These are phyloP conservation scores for Phyllosticta citriasiana DNA, from an alignment of 2,329 filamentous ascomycete genomes.

Conservation along the genomic window DNA sequence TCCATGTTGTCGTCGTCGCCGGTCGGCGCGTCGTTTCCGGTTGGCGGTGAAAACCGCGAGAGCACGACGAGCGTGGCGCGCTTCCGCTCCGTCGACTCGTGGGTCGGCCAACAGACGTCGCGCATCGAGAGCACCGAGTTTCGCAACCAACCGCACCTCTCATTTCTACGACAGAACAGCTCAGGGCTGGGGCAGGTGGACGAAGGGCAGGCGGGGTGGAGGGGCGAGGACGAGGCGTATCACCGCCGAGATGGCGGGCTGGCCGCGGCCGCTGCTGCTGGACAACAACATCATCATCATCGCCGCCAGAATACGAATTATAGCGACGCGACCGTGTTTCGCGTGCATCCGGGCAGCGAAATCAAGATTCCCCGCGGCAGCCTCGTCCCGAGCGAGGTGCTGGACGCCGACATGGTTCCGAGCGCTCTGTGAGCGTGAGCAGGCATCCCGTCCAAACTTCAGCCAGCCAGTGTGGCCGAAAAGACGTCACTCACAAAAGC, in stretches of 20 bases:
- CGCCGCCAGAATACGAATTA: slow-evolving; percentile 1
- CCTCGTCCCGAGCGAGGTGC: slow-evolving; percentile 28
- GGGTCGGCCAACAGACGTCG: slow-evolving; percentile 31
- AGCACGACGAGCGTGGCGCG: slow-evolving; percentile 23
- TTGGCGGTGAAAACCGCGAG: background rate
- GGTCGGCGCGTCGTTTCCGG: background rate
- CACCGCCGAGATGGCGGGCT: background rate
- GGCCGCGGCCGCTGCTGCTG: background rate
- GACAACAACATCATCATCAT: background rate
- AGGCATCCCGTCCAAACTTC: no score
- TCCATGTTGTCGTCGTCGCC: background rate
- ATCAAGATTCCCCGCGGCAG: slow-evolving; percentile 29
- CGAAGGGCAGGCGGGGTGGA: background rate
- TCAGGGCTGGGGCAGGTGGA: background rate
- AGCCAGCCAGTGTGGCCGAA: no score
- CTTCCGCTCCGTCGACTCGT: slow-evolving; percentile 32
- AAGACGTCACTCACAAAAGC: no score
- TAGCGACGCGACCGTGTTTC: slow-evolving; percentile 27
- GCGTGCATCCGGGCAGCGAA: slow-evolving; percentile 30
- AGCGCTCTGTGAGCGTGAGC: slow-evolving; percentile 14
- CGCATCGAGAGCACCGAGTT: slow-evolving; percentile 27
- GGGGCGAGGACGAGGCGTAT: background rate
- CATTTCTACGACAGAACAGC: background rate
- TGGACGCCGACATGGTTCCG: slow-evolving; percentile 19
- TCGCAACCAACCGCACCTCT: slow-evolving; percentile 19